phyloP scores from a whole-genome alignment of 1,284 basidiomycete species.

The Ceratobasidium sp. region DNA sequence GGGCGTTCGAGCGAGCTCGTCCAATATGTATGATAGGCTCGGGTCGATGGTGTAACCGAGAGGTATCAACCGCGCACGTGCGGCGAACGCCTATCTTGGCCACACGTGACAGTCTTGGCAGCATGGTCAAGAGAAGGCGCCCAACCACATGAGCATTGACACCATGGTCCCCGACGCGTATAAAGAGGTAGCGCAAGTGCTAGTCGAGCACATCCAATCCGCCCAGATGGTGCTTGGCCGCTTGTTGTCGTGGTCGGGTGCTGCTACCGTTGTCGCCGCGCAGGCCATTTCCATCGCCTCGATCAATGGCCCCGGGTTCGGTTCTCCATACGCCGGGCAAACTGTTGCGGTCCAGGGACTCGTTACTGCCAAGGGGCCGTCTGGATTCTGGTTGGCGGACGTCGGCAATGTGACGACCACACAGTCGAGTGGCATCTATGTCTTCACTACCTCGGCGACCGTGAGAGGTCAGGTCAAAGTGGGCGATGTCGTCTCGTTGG shows the following conservation, averaged over 20 bases:
- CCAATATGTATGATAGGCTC: conserved; percentile 10
- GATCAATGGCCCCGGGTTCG: conserved; percentile 63
- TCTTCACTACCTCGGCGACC: conserved; percentile 63
- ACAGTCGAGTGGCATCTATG: conserved; percentile 60
- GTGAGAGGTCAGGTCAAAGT: conserved; percentile 61
- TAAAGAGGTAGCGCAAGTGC: conserved; percentile 28
- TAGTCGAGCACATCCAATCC: conserved; percentile 3
- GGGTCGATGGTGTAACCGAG: conserved; percentile 3
- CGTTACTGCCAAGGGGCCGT: conserved; percentile 67
- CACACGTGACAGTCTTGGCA: conserved; percentile 37
- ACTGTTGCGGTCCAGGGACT: conserved; percentile 66
- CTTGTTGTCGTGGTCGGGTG: conserved; percentile 20
- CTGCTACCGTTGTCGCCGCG: conserved; percentile 15
- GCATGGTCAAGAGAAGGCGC: conserved; percentile 33
- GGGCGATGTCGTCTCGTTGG: conserved; percentile 64
- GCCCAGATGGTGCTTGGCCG: conserved; percentile 39
- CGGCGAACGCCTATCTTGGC: conserved; percentile 15
- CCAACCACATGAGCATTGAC: conserved; percentile 3
- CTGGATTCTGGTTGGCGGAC: conserved; percentile 69
- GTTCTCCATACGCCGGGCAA: conserved; percentile 65
- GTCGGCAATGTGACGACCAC: conserved; percentile 60
- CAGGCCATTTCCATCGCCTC: conserved; percentile 34
- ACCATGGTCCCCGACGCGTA: conserved; percentile 27
- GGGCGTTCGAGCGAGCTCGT: background rate
- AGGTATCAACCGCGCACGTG: background rate